phyloP scores from a whole-genome alignment of 1,284 basidiomycete species.

The Moesziomyces sp. region DNA sequence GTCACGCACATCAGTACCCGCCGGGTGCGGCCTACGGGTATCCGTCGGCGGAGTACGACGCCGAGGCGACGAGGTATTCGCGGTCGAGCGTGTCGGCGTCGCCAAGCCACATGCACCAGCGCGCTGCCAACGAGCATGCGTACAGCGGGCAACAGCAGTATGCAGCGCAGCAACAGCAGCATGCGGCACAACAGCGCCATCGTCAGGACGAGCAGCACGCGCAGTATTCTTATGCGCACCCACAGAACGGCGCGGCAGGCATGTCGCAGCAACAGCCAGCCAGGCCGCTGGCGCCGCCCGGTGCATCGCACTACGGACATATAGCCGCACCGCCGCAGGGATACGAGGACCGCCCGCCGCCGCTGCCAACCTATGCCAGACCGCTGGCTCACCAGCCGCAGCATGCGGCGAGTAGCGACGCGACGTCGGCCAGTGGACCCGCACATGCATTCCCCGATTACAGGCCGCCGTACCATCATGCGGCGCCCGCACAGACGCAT shows the following conservation, averaged over 20 bases:
- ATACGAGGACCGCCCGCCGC: slow-evolving; percentile 19
- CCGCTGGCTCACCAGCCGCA: slow-evolving; percentile 23
- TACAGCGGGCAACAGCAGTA: slow-evolving; percentile 1
- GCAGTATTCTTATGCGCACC: too few relatives aligned
- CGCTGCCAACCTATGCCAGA: slow-evolving; percentile 29
- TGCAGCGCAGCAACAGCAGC: neutral
- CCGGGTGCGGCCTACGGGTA: neutral
- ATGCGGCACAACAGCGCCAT: neutral
- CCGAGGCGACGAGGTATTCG: slow-evolving; percentile 11
- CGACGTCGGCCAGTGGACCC: too few relatives aligned
- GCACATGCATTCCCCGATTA: slow-evolving; percentile 22
- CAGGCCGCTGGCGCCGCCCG: neutral
- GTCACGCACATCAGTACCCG: neutral
- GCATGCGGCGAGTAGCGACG: neutral
- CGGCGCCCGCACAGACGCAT: slow-evolving; percentile 15
- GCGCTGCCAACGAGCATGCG: neutral
- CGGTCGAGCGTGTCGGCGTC: slow-evolving; percentile 14
- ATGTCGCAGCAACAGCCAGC: too few relatives aligned
- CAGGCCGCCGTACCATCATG: slow-evolving; percentile 24
- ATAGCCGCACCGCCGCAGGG: slow-evolving; percentile 15
- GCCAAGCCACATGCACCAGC: slow-evolving; percentile 7
- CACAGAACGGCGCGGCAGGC: too few relatives aligned
- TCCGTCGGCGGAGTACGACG: slow-evolving; percentile 4
- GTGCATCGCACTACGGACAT: slow-evolving; percentile 24
- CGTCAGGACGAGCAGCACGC: neutral